A percentile compares a stretch with the other conserved stretches of the same genome.
Evolutionary conservation across 2,329 filamentous ascomycete genomes (phyloP).

Genomic region (Pseudopithomyces maydicus): DNA sequence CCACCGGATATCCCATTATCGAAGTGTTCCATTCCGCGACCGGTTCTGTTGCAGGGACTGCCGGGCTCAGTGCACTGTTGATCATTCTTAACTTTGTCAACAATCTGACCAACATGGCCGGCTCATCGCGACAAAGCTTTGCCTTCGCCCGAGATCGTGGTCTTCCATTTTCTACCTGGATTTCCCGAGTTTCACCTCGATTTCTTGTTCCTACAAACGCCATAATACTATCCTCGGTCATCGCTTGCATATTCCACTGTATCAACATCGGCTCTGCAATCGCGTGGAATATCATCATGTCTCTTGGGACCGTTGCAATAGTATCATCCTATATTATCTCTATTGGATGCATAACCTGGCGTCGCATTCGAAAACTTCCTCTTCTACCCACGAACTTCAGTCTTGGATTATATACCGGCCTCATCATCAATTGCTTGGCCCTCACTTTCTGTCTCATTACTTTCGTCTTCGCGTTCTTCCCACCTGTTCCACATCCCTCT

Average conservation of each 20-base stretch:
- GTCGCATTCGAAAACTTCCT: slow-evolving; percentile 46
- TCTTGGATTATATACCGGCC: slow-evolving; percentile 47
- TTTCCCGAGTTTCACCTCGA: not conserved
- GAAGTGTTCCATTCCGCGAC: slow-evolving; percentile 20
- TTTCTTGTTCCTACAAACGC: slow-evolving; percentile 46
- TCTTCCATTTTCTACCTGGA: not conserved
- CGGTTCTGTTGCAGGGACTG: not conserved
- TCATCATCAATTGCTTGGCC: slow-evolving; percentile 47
- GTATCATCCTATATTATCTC: slow-evolving; percentile 39
- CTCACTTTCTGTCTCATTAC: slow-evolving; percentile 44
- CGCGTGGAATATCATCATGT: slow-evolving; percentile 21
- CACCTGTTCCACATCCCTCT: slow-evolving; percentile 22
- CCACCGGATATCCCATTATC: slow-evolving; percentile 4
- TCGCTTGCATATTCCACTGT: slow-evolving; percentile 49
- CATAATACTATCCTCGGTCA: slow-evolving; percentile 42
- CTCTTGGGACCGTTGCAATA: slow-evolving; percentile 16
- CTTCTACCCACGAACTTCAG: slow-evolving; percentile 52
- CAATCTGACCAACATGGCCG: slow-evolving; percentile 16
- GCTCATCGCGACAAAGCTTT: slow-evolving; percentile 21
- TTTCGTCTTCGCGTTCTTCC: slow-evolving; percentile 51
- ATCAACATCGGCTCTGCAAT: slow-evolving; percentile 53
- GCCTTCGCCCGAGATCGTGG: slow-evolving; percentile 13
- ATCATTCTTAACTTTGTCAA: slow-evolving; percentile 4
- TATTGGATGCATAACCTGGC: slow-evolving; percentile 52
- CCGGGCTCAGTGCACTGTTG: slow-evolving; percentile 11